These are phyloP conservation scores for Candida piceae DNA, from an alignment of 805 yeast genomes.

Conservation along the genomic window DNA sequence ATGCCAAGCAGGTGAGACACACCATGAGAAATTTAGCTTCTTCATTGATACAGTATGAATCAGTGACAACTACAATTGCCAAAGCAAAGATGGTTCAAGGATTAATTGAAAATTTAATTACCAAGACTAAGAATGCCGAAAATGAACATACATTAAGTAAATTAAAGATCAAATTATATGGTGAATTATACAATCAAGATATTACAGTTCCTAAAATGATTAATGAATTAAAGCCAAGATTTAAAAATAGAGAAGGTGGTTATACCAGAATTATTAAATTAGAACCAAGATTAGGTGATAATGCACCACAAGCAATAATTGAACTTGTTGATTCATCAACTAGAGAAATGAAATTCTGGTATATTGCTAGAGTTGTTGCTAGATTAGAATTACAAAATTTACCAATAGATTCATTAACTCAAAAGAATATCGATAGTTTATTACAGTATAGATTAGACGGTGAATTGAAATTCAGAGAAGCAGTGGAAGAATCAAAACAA, in stretches of 20 bases:
- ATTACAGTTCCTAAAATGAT: constrained; percentile 59
- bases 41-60: constrained; percentile 63
- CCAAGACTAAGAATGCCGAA: constrained; percentile 42
- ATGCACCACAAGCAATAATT: constrained; percentile 81
- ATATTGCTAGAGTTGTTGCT: constrained; percentile 80
- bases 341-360: constrained; percentile 69
- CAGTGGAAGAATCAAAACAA: constrained; percentile 54
- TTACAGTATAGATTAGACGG: constrained; percentile 45
- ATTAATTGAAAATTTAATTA: constrained; percentile 57
- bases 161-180: constrained; percentile 27
- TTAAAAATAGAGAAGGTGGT: constrained; percentile 63
- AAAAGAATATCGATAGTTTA: constrained; percentile 51
- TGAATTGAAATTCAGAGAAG: constrained; percentile 45
- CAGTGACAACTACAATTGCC: constrained; percentile 67
- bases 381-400: constrained; percentile 61
- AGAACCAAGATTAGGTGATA: constrained; percentile 85
- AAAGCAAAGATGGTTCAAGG: constrained; percentile 69
- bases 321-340: constrained; percentile 66
- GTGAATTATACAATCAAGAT: constrained; percentile 44
- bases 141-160: constrained; percentile 17
- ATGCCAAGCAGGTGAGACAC: constrained; percentile 48
- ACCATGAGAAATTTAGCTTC: constrained; percentile 62
- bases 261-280: constrained; percentile 79
- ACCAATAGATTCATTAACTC: constrained; percentile 48
- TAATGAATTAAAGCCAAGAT: constrained; percentile 60